These are phyloP conservation scores for Rossbeevera mucosa DNA, from an alignment of 768 basidiomycete genomes.

Conservation along the genomic window DNA sequence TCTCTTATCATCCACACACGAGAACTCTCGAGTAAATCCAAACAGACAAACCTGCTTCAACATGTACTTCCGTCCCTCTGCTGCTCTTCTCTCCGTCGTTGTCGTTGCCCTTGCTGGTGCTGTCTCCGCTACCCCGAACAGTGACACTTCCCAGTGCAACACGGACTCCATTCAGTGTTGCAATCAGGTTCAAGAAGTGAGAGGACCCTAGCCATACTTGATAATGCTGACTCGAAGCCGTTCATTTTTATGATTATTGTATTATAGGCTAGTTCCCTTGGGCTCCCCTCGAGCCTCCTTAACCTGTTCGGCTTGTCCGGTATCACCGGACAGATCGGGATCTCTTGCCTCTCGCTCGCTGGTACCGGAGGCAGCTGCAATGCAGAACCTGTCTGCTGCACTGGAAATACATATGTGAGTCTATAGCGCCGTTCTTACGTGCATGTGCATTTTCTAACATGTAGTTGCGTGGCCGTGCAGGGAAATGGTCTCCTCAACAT, in stretches of 20 bases:
- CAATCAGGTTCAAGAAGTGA: background rate
- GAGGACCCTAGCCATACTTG: background rate
- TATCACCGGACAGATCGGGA: background rate
- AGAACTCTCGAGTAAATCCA: too few species aligned
- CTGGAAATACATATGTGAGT: background rate
- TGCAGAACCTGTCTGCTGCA: conserved; percentile 2
- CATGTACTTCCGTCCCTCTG: conserved; percentile 1
- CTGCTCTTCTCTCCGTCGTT: background rate
- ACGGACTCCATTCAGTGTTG: background rate
- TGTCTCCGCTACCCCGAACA: background rate
- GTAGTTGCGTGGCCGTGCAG: background rate
- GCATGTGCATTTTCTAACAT: background rate
- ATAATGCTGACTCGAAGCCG: background rate
- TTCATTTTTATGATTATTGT: background rate
- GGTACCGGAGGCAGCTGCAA: background rate
- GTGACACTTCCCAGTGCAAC: background rate
- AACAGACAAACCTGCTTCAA: too few species aligned
- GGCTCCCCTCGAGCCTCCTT: background rate
- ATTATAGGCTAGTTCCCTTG: background rate
- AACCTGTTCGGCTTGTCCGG: background rate
- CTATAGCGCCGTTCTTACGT: background rate
- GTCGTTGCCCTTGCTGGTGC: background rate
- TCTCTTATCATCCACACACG: too few species aligned
- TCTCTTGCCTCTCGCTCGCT: background rate
- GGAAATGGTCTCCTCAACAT: background rate